These are phyloP conservation scores for Lasiodiplodia sp. DNA, from an alignment of 2,329 filamentous ascomycete genomes.

Conservation along the genomic window DNA sequence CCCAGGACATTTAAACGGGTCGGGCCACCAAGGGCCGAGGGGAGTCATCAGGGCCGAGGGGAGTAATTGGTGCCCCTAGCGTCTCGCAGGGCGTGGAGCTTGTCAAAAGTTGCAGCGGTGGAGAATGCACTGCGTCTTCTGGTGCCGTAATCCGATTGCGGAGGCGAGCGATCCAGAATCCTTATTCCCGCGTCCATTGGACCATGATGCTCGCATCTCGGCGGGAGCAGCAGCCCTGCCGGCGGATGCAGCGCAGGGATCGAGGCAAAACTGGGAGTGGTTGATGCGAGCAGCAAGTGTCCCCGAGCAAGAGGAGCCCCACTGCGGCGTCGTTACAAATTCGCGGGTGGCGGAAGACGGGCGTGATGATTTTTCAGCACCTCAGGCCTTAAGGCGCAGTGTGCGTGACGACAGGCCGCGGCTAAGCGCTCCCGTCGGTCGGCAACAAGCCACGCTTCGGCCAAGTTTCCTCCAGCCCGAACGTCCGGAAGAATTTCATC, in stretches of 20 bases:
- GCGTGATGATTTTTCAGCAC: constrained; percentile 3
- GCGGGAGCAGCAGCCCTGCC: not conserved
- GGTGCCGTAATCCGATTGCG: constrained; percentile 14
- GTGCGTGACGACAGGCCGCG: constrained; percentile 6
- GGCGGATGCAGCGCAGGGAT: constrained; percentile 9
- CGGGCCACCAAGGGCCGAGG: constrained; percentile 4
- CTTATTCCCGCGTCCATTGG: not conserved
- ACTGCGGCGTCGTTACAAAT: not conserved
- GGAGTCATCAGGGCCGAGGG: constrained; percentile 15
- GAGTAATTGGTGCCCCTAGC: constrained; percentile 16
- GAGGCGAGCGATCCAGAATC: constrained; percentile 1
- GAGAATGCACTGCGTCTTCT: not conserved
- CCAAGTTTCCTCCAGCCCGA: constrained; percentile 4
- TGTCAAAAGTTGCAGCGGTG: constrained; percentile 15
- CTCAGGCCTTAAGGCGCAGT: constrained; percentile 14
- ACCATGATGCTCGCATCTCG: not conserved
- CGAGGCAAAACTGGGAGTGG: not conserved
- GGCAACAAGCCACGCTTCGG: not conserved
- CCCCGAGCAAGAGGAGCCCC: not conserved
- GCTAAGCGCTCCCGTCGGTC: constrained; percentile 1
- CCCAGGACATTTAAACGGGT: constrained; percentile 1
- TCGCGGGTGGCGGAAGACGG: not conserved
- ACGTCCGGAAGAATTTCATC: not conserved
- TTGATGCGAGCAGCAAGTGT: not conserved
- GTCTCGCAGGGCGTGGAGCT: constrained; percentile 4